phyloP scores from a whole-genome alignment of 2,329 filamentous ascomycete species.

The Xylaria sp. region DNA sequence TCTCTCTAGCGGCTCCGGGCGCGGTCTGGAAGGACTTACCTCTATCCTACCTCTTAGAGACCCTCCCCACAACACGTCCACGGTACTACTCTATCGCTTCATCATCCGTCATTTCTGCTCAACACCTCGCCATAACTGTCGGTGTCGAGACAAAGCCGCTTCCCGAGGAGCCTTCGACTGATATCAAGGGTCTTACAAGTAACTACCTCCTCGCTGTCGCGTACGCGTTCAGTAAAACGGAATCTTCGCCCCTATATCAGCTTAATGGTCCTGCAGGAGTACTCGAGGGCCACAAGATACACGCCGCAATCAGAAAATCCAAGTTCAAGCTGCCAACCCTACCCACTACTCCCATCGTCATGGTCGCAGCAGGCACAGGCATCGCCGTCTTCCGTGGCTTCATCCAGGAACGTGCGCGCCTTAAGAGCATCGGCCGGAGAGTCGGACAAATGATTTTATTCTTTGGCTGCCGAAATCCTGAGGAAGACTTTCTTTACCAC shows the following conservation, averaged over 20 bases:
- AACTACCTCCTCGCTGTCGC: neutral
- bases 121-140: neutral
- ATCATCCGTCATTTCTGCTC: neutral
- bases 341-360: neutral
- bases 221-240: neutral
- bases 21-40: conserved; percentile 4
- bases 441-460: neutral
- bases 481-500: neutral
- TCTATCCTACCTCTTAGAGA: conserved; percentile 2
- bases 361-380: conserved; percentile 1
- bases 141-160: neutral
- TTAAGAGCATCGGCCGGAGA: neutral
- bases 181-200: neutral
- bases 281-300: neutral
- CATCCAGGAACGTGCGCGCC: neutral
- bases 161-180: neutral
- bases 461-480: neutral
- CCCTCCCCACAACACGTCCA: neutral
- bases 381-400: neutral
- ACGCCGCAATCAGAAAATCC: neutral
- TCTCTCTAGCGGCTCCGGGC: neutral
- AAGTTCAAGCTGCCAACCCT: conserved; percentile 3
- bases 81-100: conserved; percentile 1
- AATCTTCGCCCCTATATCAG: neutral
- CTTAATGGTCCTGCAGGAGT: neutral